Conservation (phyloP, 805 yeast species). For the Saccharomycopsis schoenii region DNA sequence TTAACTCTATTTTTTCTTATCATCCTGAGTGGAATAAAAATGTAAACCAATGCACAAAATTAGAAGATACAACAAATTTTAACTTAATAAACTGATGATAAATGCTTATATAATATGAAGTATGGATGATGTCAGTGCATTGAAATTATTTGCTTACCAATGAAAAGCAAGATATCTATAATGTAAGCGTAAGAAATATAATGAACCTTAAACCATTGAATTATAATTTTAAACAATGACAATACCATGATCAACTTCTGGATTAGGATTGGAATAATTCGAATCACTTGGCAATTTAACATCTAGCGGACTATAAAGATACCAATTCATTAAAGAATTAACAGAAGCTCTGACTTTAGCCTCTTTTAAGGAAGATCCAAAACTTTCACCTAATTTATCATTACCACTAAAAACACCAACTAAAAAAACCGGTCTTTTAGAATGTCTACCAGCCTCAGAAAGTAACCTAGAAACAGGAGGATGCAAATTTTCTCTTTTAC, state of each 20-base stretch:
- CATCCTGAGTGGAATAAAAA: not conserved
- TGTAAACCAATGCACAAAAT: too few species aligned
- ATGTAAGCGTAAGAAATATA: too few species aligned
- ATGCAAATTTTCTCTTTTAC: conserved; percentile 64
- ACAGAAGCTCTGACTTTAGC: conserved; percentile 91
- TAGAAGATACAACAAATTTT: not conserved
- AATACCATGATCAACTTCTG: conserved; percentile 35
- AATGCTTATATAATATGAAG: not conserved
- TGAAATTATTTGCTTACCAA: not conserved
- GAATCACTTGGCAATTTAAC: conserved; percentile 54
- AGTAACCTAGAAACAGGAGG: conserved; percentile 73
- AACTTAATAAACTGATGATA: not conserved
- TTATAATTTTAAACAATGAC: conserved; percentile 30
- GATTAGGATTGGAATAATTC: conserved; percentile 28
- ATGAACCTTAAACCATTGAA: too few species aligned
- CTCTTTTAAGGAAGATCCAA: conserved; percentile 81
- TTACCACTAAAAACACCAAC: conserved; percentile 87
- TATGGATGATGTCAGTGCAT: not conserved
- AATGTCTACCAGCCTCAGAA: conserved; percentile 87
- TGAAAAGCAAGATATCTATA: too few species aligned
- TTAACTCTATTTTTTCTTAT: not conserved
- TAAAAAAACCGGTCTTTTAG: conserved; percentile 75
- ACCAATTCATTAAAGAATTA: conserved; percentile 83
- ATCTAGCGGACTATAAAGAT: conserved; percentile 75
- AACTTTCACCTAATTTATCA: conserved; percentile 84